These are phyloP conservation scores for Fraxinus sp. DNA, from an alignment of 305 asterid genomes.

Conservation along the genomic window DNA sequence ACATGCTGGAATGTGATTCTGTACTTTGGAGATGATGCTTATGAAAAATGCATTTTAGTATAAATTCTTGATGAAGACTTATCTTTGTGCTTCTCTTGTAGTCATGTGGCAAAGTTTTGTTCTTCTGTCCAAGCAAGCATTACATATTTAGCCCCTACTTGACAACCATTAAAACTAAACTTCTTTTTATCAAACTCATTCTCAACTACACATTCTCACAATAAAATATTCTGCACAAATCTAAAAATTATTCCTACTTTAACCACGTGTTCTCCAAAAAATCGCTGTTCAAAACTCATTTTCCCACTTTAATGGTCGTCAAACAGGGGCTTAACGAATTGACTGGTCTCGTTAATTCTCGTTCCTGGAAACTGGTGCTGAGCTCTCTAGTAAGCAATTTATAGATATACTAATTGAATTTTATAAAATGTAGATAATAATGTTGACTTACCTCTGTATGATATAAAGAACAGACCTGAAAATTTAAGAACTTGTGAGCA, in stretches of 20 bases:
- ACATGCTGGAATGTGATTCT: too few relatives aligned
- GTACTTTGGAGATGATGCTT: too few relatives aligned
- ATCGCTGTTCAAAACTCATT: too few relatives aligned
- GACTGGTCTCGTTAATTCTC: background rate
- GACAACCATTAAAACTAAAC: too few relatives aligned
- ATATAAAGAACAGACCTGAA: background rate
- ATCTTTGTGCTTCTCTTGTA: background rate
- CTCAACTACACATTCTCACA: too few relatives aligned
- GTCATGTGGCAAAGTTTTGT: background rate
- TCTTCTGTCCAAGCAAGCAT: background rate
- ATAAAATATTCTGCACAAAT: too few relatives aligned
- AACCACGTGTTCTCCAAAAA: too few relatives aligned
- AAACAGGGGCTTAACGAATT: background rate
- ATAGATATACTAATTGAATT: background rate
- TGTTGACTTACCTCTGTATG: background rate
- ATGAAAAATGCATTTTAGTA: background rate
- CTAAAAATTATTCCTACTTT: too few relatives aligned
- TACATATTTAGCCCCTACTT: background rate
- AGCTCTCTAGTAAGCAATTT: background rate
- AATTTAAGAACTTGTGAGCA: background rate
- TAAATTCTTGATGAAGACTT: background rate
- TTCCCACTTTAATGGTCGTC: too few relatives aligned
- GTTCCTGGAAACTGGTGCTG: background rate
- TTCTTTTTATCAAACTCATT: too few relatives aligned
- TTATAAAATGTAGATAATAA: background rate